Evolutionary conservation across 2,329 filamentous ascomycete species (phyloP), one percentile per base, ranked within the genome.

Genomic region (Alternaria tenuissima): DNA sequence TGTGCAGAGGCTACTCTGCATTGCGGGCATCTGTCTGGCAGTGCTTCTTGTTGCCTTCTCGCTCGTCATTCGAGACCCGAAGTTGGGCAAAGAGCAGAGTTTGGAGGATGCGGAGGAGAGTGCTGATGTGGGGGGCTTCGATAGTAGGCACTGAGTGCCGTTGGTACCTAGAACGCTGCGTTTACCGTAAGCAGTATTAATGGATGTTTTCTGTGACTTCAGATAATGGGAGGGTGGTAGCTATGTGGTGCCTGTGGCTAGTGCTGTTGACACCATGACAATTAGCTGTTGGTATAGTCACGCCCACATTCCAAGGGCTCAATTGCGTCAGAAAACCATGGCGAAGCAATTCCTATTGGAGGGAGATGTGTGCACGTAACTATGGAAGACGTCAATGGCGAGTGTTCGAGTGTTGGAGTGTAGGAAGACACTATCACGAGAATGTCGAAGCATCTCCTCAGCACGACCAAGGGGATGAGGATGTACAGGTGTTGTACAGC

Each of bases 1-100:
- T 52, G 78, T 80, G 0, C 83, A 86, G 69, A 70, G 79, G 3
- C 61, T 85, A 34, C 74, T 86, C 7, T 84, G 82, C 60, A 84
- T 85, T 57, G 81, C 82, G 2, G 83, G 83, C 22, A 82, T 85
- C 24, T 84, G 82, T 62, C 68, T 85, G n/a, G 81, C 79, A 12
- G 75, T 81, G 8, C 74, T 83, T 11, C 66, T 85, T 39, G 81
- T 85, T 56, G 70, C 65, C 1, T 85, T 85, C 62, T 73, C 82
- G 2, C 68, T 81, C 28, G 76, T 79, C 28, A 76, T 84, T 53
- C 74, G 83, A 16, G 81, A 85, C 62, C 82, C 83, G 5, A 77
- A 71, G 47, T 70, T 85, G 52, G 79, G 78, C 3, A 76, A 81
- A 43, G 77, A 81, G 57, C 83, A 85, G 70, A 83, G 78, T 63